These are phyloP conservation scores for Candida nonsorbophila DNA, from an alignment of 805 yeast species.

Conservation along the genomic window DNA sequence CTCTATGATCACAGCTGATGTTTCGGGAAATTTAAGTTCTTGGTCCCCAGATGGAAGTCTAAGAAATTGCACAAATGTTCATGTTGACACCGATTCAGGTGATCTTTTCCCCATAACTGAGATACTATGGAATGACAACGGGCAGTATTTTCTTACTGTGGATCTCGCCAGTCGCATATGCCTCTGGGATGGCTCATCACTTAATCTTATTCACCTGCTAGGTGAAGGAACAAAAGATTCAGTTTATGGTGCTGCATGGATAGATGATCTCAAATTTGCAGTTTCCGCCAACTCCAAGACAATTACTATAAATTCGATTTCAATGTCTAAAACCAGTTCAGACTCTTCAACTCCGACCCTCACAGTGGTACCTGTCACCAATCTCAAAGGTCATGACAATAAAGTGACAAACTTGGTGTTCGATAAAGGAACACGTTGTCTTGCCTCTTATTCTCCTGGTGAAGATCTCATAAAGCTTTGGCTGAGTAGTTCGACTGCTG, in stretches of 20 bases:
- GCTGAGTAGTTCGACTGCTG: slow-evolving; percentile 58
- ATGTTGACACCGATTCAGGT: slow-evolving; percentile 8
- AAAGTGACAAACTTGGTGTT: slow-evolving; percentile 54
- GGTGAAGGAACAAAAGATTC: slow-evolving; percentile 5
- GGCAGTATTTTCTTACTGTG: slow-evolving; percentile 50
- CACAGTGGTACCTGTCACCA: slow-evolving; percentile 20
- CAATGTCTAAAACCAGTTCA: slow-evolving; percentile 1
- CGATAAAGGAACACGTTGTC: slow-evolving; percentile 43
- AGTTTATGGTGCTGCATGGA: slow-evolving; percentile 64
- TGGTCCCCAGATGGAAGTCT: slow-evolving; percentile 73
- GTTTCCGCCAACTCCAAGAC: slow-evolving; percentile 56
- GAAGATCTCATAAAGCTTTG: slow-evolving; percentile 71
- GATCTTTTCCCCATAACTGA: slow-evolving; percentile 39
- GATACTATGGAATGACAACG: slow-evolving; percentile 57
- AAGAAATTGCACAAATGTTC: slow-evolving; percentile 36
- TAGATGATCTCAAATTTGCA: slow-evolving; percentile 63
- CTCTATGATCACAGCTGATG: slow-evolving; percentile 56
- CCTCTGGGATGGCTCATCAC: slow-evolving; percentile 58
- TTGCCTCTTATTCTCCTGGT: slow-evolving; percentile 69
- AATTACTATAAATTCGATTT: slow-evolving; percentile 49
- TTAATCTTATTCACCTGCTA: slow-evolving; percentile 28
- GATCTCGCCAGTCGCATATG: slow-evolving; percentile 42
- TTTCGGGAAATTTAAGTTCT: slow-evolving; percentile 69
- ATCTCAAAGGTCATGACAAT: slow-evolving; percentile 56
- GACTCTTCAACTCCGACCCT: not conserved